Evolutionary conservation across 352 stramenopile species (phyloP).

Genomic region (Phytophthora palmivora): DNA sequence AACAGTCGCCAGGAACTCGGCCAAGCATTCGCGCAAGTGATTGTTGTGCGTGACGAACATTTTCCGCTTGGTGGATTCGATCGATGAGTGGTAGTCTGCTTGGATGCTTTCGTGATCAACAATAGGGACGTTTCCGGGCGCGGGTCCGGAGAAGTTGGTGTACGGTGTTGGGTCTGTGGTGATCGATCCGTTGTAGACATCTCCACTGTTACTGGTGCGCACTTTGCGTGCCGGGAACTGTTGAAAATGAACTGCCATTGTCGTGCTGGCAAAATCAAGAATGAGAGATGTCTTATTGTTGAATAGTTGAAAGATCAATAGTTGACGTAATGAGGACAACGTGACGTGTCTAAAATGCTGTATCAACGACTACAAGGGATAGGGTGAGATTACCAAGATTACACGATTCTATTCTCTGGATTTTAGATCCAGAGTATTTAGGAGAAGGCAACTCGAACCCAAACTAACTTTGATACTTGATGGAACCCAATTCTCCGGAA

Average conservation of each 20-base stretch:
- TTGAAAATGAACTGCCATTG: slow-evolving; percentile 21
- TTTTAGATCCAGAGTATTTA: no score
- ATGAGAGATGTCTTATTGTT: neutral
- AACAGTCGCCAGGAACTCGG: slow-evolving; percentile 57
- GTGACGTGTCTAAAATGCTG: no score
- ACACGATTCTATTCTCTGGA: no score
- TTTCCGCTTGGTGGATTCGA: slow-evolving; percentile 1
- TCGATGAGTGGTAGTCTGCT: slow-evolving; percentile 6
- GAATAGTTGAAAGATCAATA: neutral
- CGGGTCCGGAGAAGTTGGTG: slow-evolving; percentile 8
- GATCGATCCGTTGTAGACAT: slow-evolving; percentile 1
- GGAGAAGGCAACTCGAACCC: no score
- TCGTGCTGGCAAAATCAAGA: slow-evolving; percentile 10
- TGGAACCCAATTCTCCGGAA: no score
- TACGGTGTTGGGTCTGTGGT: slow-evolving; percentile 15
- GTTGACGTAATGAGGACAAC: no score
- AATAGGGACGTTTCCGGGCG: slow-evolving; percentile 15
- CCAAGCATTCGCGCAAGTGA: slow-evolving; percentile 56
- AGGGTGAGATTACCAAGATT: slow-evolving; percentile 5
- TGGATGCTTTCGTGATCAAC: slow-evolving; percentile 19
- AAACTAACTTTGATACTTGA: no score
- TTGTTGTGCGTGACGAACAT: slow-evolving; percentile 27
- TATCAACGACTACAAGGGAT: neutral
- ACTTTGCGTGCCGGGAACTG: slow-evolving; percentile 15
- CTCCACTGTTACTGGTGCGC: slow-evolving; percentile 18